Percentiles rank a stretch among this genome's conserved stretches.
Evolutionary conservation across 2,329 filamentous ascomycete species (phyloP).

Genomic region (Amylocarpus encephaloides): DNA sequence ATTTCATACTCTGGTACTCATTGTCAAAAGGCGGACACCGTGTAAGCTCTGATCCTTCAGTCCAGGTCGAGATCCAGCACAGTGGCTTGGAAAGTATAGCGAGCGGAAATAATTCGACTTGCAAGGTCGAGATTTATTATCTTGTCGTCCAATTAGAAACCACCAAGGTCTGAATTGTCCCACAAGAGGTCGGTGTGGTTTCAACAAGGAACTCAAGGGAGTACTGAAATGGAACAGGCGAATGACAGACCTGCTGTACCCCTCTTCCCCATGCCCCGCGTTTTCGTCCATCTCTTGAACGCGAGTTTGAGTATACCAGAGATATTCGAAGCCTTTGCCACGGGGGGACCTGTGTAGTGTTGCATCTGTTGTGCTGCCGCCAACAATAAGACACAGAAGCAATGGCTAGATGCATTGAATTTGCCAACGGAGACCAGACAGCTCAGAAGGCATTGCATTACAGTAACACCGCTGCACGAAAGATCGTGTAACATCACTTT

Average conservation of each 20-base stretch:
- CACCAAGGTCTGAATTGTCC: no score
- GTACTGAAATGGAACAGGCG: no score
- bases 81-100: not conserved
- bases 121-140: not conserved
- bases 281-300: not conserved
- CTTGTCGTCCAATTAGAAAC: not conserved
- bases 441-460: no score
- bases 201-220: no score
- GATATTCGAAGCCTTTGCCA: not conserved
- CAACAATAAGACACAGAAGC: no score
- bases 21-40: not conserved
- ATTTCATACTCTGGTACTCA: not conserved
- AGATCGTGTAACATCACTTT: no score
- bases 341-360: no score
- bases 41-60: not conserved
- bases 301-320: not conserved
- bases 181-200: no score
- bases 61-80: not conserved
- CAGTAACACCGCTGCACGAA: no score
- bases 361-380: no score
- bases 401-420: no score
- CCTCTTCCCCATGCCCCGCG: constrained; percentile 1
- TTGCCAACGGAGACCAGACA: no score
- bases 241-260: not conserved
- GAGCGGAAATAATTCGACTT: not conserved